These are phyloP conservation scores for Xylaria sp. DNA, from an alignment of 2,329 filamentous ascomycete species.

Conservation along the genomic window DNA sequence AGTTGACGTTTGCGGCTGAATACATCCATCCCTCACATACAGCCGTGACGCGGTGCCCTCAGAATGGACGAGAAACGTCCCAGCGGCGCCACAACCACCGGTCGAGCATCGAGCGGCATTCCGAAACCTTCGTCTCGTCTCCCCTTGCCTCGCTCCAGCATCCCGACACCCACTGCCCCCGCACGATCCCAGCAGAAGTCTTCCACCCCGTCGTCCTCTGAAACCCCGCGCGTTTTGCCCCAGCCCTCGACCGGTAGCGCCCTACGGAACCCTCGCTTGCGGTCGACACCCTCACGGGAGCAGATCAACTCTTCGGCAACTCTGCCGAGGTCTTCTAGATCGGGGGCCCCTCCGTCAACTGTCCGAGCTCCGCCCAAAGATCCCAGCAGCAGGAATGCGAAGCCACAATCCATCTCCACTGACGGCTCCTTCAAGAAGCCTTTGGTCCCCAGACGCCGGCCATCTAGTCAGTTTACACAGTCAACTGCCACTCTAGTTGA, in stretches of 20 bases:
- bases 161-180: conserved; percentile 28
- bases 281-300: conserved; percentile 37
- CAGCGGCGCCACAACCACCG: conserved; percentile 15
- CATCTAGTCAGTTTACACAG: conserved; percentile 35
- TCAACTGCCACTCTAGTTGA: conserved; percentile 20
- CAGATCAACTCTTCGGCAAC: conserved; percentile 34
- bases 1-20: neutral
- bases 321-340: conserved; percentile 34
- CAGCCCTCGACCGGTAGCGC: conserved; percentile 27
- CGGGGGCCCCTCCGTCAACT: conserved; percentile 31
- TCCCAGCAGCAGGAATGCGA: conserved; percentile 29
- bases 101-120: conserved; percentile 34
- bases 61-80: conserved; percentile 39
- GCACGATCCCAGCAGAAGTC: conserved; percentile 13
- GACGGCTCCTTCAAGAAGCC: conserved; percentile 34
- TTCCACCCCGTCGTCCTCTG: conserved; percentile 17
- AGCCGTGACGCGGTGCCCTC: conserved; percentile 11
- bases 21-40: neutral
- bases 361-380: conserved; percentile 32
- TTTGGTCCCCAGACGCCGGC: conserved; percentile 29
- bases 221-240: conserved; percentile 28
- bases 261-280: conserved; percentile 34
- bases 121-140: conserved; percentile 43
- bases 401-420: conserved; percentile 24
- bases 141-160: conserved; percentile 39